Conservation (phyloP, 371 early-diverging fungal species). For the Globomyces sp. region DNA sequence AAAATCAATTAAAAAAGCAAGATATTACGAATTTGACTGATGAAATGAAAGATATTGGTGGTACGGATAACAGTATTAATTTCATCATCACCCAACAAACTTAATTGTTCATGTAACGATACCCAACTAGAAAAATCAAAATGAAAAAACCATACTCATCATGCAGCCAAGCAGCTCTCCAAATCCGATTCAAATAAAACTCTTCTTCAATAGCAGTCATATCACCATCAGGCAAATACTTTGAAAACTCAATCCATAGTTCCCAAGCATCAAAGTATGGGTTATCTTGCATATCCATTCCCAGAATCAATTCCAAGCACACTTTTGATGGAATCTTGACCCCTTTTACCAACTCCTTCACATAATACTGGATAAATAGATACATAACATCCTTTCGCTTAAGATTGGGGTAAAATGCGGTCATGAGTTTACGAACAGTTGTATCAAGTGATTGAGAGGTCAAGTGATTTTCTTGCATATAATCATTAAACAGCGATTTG, state of each 20-base stretch:
- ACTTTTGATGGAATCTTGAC: neutral
- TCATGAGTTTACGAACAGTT: too few species aligned
- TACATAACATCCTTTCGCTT: neutral
- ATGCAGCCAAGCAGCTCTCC: conserved; percentile 8
- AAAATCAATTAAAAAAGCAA: neutral
- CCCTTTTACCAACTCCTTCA: neutral
- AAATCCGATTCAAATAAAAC: conserved; percentile 1
- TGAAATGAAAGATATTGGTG: neutral
- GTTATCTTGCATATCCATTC: neutral
- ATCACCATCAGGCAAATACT: conserved; percentile 2
- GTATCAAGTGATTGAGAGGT: too few species aligned
- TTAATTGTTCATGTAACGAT: neutral
- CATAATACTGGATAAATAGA: neutral
- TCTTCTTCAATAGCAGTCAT: conserved; percentile 8
- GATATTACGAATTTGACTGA: neutral
- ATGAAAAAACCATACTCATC: conserved; percentile 2
- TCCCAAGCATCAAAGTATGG: conserved; percentile 10
- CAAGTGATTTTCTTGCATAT: neutral
- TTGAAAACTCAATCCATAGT: neutral
- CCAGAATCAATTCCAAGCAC: neutral
- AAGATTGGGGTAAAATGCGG: neutral
- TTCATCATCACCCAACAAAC: neutral
- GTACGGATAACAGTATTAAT: neutral
- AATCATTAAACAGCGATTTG: neutral
- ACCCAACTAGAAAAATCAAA: conserved; percentile 1